Conservation (phyloP, 257 asterid genomes). For the Thymus mandschuricus region DNA sequence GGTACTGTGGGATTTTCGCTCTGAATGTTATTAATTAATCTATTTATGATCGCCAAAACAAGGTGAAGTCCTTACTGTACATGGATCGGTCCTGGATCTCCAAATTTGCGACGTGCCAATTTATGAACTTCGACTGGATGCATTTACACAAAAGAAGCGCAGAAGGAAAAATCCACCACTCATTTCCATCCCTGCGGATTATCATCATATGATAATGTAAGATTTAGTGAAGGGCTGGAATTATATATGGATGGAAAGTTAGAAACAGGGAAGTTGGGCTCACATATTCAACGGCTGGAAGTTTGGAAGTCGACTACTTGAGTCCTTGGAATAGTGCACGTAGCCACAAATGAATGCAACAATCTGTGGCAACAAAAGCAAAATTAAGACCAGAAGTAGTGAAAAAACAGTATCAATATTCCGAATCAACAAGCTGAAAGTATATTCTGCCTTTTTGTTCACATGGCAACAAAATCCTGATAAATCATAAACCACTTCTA, state of each 20-base stretch:
- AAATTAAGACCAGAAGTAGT: constrained; percentile 1
- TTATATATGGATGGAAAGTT: background rate
- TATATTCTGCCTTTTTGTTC: no score
- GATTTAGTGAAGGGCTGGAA: background rate
- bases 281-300: constrained; percentile 96
- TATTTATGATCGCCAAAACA: constrained; percentile 79
- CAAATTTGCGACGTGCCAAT: constrained; percentile 90
- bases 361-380: constrained; percentile 45
- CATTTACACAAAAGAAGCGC: constrained; percentile 85
- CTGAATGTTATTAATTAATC: constrained; percentile 8
- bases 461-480: background rate
- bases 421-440: background rate
- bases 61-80: constrained; percentile 83
- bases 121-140: constrained; percentile 83
- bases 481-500: background rate
- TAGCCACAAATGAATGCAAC: constrained; percentile 89
- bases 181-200: constrained; percentile 89
- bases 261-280: constrained; percentile 34
- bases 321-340: constrained; percentile 60
- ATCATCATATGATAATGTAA: background rate
- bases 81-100: constrained; percentile 92
- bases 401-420: background rate
- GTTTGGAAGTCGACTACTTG: constrained; percentile 67
- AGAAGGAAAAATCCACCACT: constrained; percentile 98
- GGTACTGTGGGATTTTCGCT: constrained; percentile 14